A percentile compares a stretch with the other conserved stretches of the same genome.
These are phyloP conservation scores for Myxozyma lipomycoides DNA, from an alignment of 805 yeast species.

Conservation along the genomic window DNA sequence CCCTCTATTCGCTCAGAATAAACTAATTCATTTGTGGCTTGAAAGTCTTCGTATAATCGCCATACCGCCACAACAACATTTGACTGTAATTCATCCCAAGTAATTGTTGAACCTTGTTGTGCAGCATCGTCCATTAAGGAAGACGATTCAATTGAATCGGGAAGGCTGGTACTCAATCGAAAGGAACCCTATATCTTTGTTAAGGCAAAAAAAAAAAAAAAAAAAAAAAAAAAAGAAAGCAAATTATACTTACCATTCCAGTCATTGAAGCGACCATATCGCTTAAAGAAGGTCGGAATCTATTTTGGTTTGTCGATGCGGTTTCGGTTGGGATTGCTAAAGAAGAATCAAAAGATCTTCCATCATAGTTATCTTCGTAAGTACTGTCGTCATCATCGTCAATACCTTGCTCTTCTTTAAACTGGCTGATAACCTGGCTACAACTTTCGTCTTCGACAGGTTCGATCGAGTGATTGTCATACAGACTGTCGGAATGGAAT, in stretches of 20 bases:
- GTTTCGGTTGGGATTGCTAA: not conserved
- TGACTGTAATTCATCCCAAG: not conserved
- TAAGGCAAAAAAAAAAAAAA: no score
- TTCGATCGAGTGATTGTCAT: not conserved
- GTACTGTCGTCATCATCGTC: constrained; percentile 1
- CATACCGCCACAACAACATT: constrained; percentile 1
- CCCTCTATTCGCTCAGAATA: constrained; percentile 9
- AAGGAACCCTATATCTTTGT: no score
- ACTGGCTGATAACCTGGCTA: not conserved
- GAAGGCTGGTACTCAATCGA: no score
- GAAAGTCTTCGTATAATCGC: constrained; percentile 5
- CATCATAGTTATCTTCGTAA: not conserved
- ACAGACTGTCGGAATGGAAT: not conserved
- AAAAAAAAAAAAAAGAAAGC: no score
- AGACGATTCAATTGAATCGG: no score
- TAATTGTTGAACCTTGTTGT: not conserved
- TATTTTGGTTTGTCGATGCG: not conserved
- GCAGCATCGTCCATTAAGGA: no score
- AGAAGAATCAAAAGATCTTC: constrained; percentile 6
- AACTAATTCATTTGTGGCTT: not conserved
- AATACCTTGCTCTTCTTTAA: constrained; percentile 1
- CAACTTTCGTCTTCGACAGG: no score
- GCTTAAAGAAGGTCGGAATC: not conserved
- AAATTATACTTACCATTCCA: not conserved
- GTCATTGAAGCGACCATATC: not conserved